Base-by-base conservation (phyloP, 2,329 filamentous ascomycete species). In the Microascus cirrosus region DNA sequence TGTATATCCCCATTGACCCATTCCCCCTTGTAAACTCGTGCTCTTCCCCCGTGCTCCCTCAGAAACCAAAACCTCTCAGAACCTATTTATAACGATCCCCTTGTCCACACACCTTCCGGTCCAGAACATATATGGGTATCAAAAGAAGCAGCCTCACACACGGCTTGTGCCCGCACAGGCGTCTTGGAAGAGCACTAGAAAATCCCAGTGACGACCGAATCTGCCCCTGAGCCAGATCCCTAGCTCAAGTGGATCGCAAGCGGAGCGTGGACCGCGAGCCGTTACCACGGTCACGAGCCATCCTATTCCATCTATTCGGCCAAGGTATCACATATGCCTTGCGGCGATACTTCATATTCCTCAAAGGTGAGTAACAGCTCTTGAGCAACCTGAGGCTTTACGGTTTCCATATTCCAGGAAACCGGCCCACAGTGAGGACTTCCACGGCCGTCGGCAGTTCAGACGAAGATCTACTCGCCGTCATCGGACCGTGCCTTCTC, bases 1-100 rank as follows among this genome's bases (percentile, higher is more conserved):
- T 56, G 54, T 54, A 54, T 56, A 51, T 56, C 39, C n/a, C 36
- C 25, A 24, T 22, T 45, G 22, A 20, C 54, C 54, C 36, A 15
- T 24, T 13, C 42, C 39, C 42, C 5, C 45, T 13, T 50, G 45
- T 50, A 50, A 24, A 20, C 36, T 7, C 12, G 18, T 28, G 15
- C 53, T 15, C 8, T 55, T 25, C 18, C 54, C 54, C 35, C 54
- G 18, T 55, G 35, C 28, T 22, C n/a, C 34, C 34, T 25, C 2
- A 32, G 28, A 32, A 45, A n/a, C 10, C 39, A 15, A 18, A 45
- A 45, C 39, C 18, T 7, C 39, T 45, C 39, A 45, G 39, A 45
- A 15, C 39, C 39, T 18, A 45, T 45, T 45, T 45, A 32, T n/a
- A n/a, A 45, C n/a, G 39, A n/a, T 45, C 39, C 28, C 28, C 8